These are phyloP conservation scores for Heteromeles arbutifolia DNA, from an alignment of 306 rosid genomes.

Conservation along the genomic window DNA sequence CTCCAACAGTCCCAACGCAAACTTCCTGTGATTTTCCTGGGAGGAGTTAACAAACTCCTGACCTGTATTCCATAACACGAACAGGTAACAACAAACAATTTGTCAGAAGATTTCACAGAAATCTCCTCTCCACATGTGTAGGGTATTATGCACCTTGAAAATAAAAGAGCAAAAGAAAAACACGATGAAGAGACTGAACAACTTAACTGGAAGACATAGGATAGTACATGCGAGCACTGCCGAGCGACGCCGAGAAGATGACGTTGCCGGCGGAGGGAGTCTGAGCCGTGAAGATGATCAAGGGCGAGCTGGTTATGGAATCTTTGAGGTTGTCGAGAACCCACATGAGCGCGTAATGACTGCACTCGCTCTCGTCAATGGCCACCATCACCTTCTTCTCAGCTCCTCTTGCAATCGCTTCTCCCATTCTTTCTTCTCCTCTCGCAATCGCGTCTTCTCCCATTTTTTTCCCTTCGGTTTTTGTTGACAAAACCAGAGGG, in stretches of 20 bases:
- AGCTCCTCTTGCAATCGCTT: not conserved
- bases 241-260: constrained; percentile 33
- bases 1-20: constrained; percentile 31
- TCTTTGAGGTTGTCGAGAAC: constrained; percentile 38
- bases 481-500: not conserved
- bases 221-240: constrained; percentile 35
- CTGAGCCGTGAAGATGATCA: constrained; percentile 43
- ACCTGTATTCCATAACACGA: constrained; percentile 17
- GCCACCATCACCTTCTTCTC: constrained; percentile 48
- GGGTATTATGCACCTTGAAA: not conserved
- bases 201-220: constrained; percentile 36
- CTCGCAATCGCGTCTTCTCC: not conserved
- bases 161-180: not conserved
- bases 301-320: constrained; percentile 16
- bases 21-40: constrained; percentile 35
- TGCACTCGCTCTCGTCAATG: constrained; percentile 42
- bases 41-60: constrained; percentile 18
- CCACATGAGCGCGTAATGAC: constrained; percentile 46
- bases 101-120: not conserved
- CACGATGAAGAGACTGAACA: not conserved
- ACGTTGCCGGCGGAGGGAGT: constrained; percentile 17
- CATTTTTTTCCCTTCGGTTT: not conserved
- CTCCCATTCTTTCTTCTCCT: constrained; percentile 5
- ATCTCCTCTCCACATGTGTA: not conserved
- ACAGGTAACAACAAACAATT: not conserved